Conservation (phyloP, 164 flowering plant genomes). For the Vitis cinerea region DNA sequence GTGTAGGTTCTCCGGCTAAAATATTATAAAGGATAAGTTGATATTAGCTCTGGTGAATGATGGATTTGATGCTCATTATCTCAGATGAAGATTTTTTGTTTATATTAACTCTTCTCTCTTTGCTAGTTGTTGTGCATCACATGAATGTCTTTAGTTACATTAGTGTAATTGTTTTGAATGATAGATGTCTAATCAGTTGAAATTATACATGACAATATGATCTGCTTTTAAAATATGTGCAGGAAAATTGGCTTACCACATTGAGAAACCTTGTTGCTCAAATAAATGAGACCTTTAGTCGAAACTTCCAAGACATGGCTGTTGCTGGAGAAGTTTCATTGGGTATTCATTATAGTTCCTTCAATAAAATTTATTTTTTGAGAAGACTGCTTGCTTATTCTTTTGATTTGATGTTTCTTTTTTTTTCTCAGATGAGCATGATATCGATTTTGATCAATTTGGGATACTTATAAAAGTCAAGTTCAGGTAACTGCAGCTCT, state of each 20-base stretch:
- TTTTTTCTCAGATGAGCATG: slow-evolving; percentile 72
- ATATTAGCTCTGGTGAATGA: background rate
- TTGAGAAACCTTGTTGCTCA: slow-evolving; percentile 74
- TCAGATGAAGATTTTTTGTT: too few species aligned
- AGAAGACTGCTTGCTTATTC: slow-evolving; percentile 1
- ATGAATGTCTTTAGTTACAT: background rate
- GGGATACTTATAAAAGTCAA: slow-evolving; percentile 97
- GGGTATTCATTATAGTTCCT: slow-evolving; percentile 36
- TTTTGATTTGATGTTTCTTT: slow-evolving; percentile 9
- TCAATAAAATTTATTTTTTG: background rate
- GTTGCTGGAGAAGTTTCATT: slow-evolving; percentile 97
- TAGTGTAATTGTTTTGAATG: background rate
- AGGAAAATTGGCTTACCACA: slow-evolving; percentile 90
- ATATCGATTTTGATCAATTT: slow-evolving; percentile 70
- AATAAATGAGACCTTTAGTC: slow-evolving; percentile 86
- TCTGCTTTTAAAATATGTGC: slow-evolving; percentile 21
- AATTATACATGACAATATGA: background rate
- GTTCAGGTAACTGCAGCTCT: slow-evolving; percentile 61
- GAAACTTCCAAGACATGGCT: slow-evolving; percentile 94
- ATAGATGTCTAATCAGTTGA: background rate
- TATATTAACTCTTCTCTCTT: background rate
- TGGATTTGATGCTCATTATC: background rate
- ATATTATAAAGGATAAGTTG: background rate
- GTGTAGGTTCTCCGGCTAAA: too few species aligned
- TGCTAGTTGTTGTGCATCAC: background rate